Conservation (phyloP, 2,329 filamentous ascomycete genomes). For the Paracoccidioides lutzii region DNA sequence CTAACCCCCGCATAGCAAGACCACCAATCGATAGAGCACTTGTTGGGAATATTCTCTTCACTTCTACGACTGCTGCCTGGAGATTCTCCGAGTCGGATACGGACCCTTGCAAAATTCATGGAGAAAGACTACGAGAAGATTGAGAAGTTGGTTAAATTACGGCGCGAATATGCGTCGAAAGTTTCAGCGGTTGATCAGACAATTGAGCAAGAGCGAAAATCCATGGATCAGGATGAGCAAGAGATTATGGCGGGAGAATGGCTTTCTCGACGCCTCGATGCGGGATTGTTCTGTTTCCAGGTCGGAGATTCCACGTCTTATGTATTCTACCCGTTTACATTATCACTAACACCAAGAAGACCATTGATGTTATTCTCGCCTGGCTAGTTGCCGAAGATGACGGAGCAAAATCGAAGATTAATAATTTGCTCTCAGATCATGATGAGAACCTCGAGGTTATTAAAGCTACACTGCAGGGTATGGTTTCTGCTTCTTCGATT, state of each 20-base stretch:
- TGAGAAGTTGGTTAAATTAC: conserved; percentile 54
- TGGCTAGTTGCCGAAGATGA: conserved; percentile 87
- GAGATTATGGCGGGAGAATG: conserved; percentile 56
- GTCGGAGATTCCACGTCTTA: conserved; percentile 15
- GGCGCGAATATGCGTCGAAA: conserved; percentile 55
- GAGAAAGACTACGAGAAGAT: conserved; percentile 89
- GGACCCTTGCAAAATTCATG: conserved; percentile 83
- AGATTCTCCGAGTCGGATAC: conserved; percentile 64
- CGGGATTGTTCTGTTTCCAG: conserved; percentile 71
- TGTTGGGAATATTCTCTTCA: conserved; percentile 72
- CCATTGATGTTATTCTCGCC: conserved; percentile 69
- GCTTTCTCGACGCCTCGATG: conserved; percentile 64
- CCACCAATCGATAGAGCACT: conserved; percentile 56
- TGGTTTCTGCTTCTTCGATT: background rate
- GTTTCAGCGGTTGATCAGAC: conserved; percentile 50
- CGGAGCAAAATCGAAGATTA: conserved; percentile 55
- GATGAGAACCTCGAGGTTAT: conserved; percentile 55
- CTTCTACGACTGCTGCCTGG: conserved; percentile 69
- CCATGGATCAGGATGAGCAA: conserved; percentile 44
- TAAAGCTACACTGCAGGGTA: conserved; percentile 53
- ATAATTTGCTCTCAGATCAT: conserved; percentile 50
- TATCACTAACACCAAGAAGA: conserved; percentile 23
- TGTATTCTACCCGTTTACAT: background rate
- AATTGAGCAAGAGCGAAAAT: conserved; percentile 46
- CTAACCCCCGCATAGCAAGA: conserved; percentile 39